Evolutionary conservation across 441 rosid genomes (phyloP), one percentile per base, ranked within the genome.

Genomic region (Erodium trifolium): DNA sequence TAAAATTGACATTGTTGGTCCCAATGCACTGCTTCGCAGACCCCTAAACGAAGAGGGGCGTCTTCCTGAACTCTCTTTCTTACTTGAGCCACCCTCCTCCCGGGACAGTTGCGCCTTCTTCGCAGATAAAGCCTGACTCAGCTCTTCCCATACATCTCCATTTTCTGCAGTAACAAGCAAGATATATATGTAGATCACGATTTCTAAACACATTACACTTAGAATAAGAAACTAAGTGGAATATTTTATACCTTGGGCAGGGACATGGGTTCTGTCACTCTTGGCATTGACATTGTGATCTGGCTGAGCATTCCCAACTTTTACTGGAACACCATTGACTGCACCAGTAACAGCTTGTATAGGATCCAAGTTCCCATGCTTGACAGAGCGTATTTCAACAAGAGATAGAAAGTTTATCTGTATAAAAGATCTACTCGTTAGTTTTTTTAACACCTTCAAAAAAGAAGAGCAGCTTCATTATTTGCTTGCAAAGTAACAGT

Each of bases 371-470:
- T 78, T 68, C 63, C 82, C 81, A 64, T 67, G 78, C 68, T 73
- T 77, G 78, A 90, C 67, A 11, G 78, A 35, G 23, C 95, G 96
- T 70, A 89, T 87, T 76, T 95, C 96, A 47, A 86, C 60, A 70
- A 92, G 89, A 31, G 89, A 69, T 67, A 94, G 79, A 74, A 84
- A 90, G 51, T 89, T 90, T 64, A 83, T 85, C 99, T 95, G 91
- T 35, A 77, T 16, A 74, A 72, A 49, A 23, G 45, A 72, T 67
- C 57, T 31, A 59, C 39, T 66, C 17, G 27, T 83, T 70, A 73
- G 72, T 47, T 64, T 57, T 60, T 68, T 59, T 23, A 67, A 31
- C 34, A 64, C 45, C n/a, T 51, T 51, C 29, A 69, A 71, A 65
- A 14, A 47, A 60, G 16, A 0, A 23, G 27, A 70, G 70, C 67